Percentiles rank a stretch among this genome's conserved stretches.
phyloP scores from a whole-genome alignment of 2,329 filamentous ascomycete genomes.

The Ceratocystiopsis minuta region DNA sequence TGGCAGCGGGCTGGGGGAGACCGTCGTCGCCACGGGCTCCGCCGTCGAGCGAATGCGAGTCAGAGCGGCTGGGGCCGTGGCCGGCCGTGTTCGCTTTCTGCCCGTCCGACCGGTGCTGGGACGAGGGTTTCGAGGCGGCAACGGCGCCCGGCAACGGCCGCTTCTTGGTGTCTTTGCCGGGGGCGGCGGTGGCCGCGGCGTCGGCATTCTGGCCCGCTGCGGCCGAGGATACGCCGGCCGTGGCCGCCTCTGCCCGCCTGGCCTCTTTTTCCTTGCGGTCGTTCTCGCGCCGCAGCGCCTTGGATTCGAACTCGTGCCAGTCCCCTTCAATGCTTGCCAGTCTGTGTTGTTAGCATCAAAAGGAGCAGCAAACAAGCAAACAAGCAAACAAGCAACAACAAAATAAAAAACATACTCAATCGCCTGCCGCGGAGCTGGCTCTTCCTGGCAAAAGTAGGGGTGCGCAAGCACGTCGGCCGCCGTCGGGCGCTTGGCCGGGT shows the following conservation, averaged over 20 bases:
- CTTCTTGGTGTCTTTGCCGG: slow-evolving; percentile 2
- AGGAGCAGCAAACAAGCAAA: background rate
- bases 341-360: slow-evolving; percentile 20
- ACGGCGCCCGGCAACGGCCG: background rate
- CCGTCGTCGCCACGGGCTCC: background rate
- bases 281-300: slow-evolving; percentile 79
- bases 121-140: too few species aligned
- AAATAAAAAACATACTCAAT: slow-evolving; percentile 45
- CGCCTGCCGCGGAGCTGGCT: slow-evolving; percentile 59
- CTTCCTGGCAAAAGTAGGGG: slow-evolving; percentile 71
- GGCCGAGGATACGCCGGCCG: slow-evolving; percentile 16
- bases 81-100: too few species aligned
- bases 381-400: background rate
- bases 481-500: slow-evolving; percentile 66
- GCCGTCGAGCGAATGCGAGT: too few species aligned
- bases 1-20: slow-evolving; percentile 5
- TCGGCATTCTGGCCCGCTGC: slow-evolving; percentile 2
- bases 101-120: too few species aligned
- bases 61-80: too few species aligned
- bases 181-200: background rate
- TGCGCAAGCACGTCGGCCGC: slow-evolving; percentile 74
- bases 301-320: slow-evolving; percentile 98
- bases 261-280: slow-evolving; percentile 45
- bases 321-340: slow-evolving; percentile 72
- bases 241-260: slow-evolving; percentile 22